Evolutionary conservation across 2,329 filamentous ascomycete species (phyloP), one percentile per base, ranked within the genome.

Genomic region (Metarhizium humberi): DNA sequence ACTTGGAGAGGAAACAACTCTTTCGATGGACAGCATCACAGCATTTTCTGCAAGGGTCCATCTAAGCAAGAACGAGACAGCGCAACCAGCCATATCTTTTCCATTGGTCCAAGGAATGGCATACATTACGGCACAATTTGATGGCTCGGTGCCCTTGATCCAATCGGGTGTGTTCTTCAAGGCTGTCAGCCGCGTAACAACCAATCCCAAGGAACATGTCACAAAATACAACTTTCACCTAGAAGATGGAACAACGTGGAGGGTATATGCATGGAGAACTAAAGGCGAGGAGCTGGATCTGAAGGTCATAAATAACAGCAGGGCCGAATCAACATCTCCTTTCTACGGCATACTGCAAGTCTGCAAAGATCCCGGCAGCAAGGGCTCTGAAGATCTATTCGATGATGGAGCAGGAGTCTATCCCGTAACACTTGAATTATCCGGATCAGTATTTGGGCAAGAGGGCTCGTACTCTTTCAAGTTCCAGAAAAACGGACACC

Each of bases 51-150:
- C 73, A 14, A 84, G 90, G 59, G 82, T 90, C 49, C 86, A 88
- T 48, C 75, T 97, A 36, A 78, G 74, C 52, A 76, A 78, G 3
- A 73, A 76, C 25, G 65, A 69, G n/a, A 74, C 74, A 3, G 76
- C 78, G 7, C 68, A 75, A 1, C 80, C 86, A 0, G 75, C 79
- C 1, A 78, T 97, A 20, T 86, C 82, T 0, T 90, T 95, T 60
- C 91, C 92, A 0, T 67, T 96, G 7, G 84, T 95, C 0, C 92
- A 97, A 66, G 94, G 94, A 11, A 94, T 95, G 84, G 86, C 83
- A 0, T 95, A 91, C 63, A 76, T 96, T 18, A 96, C 92, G 4
- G 92, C 78, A 0, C 69, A 87, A 18, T 97, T 92, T 70, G 78
- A 77, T 54, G 82, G 84, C 34, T 77, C 83, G 0, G 85, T 82